phyloP scores from a whole-genome alignment of 257 asterid genomes.

The Penstemon barbatus region DNA sequence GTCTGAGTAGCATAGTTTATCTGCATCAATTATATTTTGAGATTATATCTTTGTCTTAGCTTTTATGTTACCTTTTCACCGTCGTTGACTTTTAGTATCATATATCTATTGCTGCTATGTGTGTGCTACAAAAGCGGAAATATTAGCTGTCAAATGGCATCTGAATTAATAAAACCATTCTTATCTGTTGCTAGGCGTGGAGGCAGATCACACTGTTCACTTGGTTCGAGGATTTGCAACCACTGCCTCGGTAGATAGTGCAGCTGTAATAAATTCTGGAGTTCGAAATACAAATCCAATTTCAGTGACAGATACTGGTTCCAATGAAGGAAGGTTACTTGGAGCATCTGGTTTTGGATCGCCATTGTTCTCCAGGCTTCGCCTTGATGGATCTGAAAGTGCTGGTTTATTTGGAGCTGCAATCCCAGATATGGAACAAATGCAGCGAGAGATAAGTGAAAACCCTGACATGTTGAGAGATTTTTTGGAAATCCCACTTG shows the following conservation, averaged over 20 bases:
- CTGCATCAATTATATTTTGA: background rate
- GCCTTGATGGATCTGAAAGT: slow-evolving; percentile 45
- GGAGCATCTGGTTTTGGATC: slow-evolving; percentile 46
- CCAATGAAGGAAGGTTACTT: slow-evolving; percentile 38
- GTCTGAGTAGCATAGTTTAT: background rate
- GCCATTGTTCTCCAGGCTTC: slow-evolving; percentile 48
- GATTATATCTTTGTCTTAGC: background rate
- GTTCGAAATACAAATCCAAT: slow-evolving; percentile 31
- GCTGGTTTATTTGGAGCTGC: slow-evolving; percentile 51
- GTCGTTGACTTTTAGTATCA: too few species aligned
- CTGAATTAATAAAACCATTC: background rate
- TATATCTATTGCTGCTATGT: too few species aligned
- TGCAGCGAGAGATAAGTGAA: slow-evolving; percentile 51
- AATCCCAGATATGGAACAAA: slow-evolving; percentile 50
- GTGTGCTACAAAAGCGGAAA: background rate
- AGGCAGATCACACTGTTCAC: slow-evolving; percentile 61
- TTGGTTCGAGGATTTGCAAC: slow-evolving; percentile 57
- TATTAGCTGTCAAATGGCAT: background rate
- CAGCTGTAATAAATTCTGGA: slow-evolving; percentile 36
- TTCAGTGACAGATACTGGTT: slow-evolving; percentile 37
- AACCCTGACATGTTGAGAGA: slow-evolving; percentile 63
- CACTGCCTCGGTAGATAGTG: slow-evolving; percentile 35
- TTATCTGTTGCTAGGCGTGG: slow-evolving; percentile 40
- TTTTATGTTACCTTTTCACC: background rate
- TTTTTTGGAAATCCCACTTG: slow-evolving; percentile 48